Percentiles rank a stretch among this genome's conserved stretches.
phyloP scores from a whole-genome alignment of 2,329 filamentous ascomycete genomes.

The Botryotinia globosa region DNA sequence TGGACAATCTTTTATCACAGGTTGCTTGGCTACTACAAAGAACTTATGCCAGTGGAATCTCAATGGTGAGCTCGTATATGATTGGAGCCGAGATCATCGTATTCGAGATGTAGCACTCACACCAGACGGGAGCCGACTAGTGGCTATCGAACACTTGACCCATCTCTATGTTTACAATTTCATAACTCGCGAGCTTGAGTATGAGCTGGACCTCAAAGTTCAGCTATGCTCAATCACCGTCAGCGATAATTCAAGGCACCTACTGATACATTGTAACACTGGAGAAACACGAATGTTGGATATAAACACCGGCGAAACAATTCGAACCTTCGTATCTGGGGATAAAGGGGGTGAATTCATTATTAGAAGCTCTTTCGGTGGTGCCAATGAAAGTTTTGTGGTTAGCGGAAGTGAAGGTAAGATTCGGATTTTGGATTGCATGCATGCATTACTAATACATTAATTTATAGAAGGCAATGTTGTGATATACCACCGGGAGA shows the following conservation, averaged over 20 bases:
- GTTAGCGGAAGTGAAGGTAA: conserved; percentile 87
- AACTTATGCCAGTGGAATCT: conserved; percentile 71
- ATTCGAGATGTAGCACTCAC: conserved; percentile 85
- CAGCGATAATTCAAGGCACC: conserved; percentile 73
- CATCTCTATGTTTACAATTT: conserved; percentile 82
- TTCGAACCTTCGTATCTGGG: conserved; percentile 68
- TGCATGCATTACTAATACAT: conserved; percentile 20
- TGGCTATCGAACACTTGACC: conserved; percentile 69
- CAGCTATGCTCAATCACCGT: conserved; percentile 78
- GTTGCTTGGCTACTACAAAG: conserved; percentile 65
- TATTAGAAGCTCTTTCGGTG: conserved; percentile 81
- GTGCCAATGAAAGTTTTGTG: conserved; percentile 88
- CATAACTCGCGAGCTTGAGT: conserved; percentile 68
- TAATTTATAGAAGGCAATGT: conserved; percentile 57
- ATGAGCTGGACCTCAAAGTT: conserved; percentile 65
- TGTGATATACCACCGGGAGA: conserved; percentile 88
- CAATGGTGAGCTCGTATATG: conserved; percentile 57
- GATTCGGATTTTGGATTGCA: conserved; percentile 28
- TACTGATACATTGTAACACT: conserved; percentile 79
- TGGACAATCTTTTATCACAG: conserved; percentile 73
- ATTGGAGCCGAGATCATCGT: conserved; percentile 69
- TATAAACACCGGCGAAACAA: conserved; percentile 66
- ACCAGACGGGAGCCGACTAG: conserved; percentile 72
- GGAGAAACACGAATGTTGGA: conserved; percentile 78
- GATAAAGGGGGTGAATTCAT: conserved; percentile 73